phyloP scores from a whole-genome alignment of 805 yeast species.

The Ascoidea asiatica region DNA sequence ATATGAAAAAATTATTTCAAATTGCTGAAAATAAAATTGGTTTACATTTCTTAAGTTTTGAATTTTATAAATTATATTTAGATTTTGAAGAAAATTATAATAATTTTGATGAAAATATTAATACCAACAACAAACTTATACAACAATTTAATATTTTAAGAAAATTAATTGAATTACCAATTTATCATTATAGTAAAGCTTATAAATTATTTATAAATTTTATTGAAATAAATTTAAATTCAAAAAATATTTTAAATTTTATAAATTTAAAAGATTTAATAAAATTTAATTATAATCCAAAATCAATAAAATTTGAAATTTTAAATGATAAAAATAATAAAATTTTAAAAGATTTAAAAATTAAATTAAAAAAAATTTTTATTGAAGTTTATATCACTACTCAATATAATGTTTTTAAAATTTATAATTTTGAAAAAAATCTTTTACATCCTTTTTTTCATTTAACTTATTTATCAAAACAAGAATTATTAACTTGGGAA shows the following conservation, averaged over 20 bases:
- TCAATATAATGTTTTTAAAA: constrained; percentile 36
- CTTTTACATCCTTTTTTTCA: constrained; percentile 25
- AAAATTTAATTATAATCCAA: constrained; percentile 7
- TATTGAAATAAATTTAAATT: constrained; percentile 16
- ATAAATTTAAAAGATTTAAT: constrained; percentile 11
- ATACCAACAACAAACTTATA: too few relatives aligned
- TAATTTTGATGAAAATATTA: constrained; percentile 10
- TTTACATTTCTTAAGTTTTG: constrained; percentile 33
- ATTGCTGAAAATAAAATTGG: constrained; percentile 36
- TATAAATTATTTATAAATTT: constrained; percentile 24
- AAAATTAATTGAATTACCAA: constrained; percentile 38
- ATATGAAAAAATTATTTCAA: constrained; percentile 27
- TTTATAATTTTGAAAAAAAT: constrained; percentile 34
- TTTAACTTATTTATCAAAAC: constrained; percentile 19
- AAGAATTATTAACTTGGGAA: constrained; percentile 47
- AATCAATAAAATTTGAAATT: constrained; percentile 5
- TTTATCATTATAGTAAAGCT: constrained; percentile 37
- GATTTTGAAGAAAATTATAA: constrained; percentile 26
- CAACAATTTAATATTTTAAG: constrained; percentile 25
- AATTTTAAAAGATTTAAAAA: constrained; percentile 17
- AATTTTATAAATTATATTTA: constrained; percentile 38
- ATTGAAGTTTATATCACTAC: constrained; percentile 41
- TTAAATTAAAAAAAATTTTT: constrained; percentile 30
- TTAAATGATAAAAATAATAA: constrained; percentile 6
- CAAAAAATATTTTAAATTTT: constrained; percentile 7